Base-by-base conservation (phyloP, 371 early-diverging fungal species). In the Mortierella sp. region DNA sequence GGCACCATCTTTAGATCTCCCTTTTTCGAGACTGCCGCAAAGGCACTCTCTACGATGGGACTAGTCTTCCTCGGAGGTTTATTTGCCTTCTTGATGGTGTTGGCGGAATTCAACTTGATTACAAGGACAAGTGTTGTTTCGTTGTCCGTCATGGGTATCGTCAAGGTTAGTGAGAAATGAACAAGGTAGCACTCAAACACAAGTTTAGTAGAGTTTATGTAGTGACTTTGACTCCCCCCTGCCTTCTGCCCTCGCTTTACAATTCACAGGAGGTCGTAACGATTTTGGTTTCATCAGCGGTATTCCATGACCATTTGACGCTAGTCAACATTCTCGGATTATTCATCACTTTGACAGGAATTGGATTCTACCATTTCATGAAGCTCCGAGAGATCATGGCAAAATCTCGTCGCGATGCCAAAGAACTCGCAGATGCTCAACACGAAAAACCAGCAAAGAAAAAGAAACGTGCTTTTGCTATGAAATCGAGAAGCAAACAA, bases 91-190 rank as follows among this genome's bases (percentile, higher is more conserved):
- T 65, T 83, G 45, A 91, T 94, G 92, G 87, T 93, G 19, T 76
- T 89, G 24, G 82, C 88, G 19, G 94, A 94, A 71, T 94, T 86
- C 74, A 72, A 86, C 47, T 74, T 94, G 52, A 92, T 94, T 63
- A 76, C 88, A 4, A 74, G 85, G 48, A 94, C 94, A 0, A 90
- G 89, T 16, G 93, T 91, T 13, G 87, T 94, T 10, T 87, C 94
- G 0, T 75, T 94, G 53, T 91, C 92, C 10, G 87, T 94, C 2
- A 90, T 91, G 11, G 94, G 94, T 8, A 93, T 93, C 74, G 70
- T 89, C 70, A 94, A 93, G 85, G 74, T 74, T 21, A 57, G 21
- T 3, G 3, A 40, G n/a, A 38, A 15, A 40, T n/a, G 38, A n/a
- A 40, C 0, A 13, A n/a, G 5, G n/a, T 15, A 15, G 13, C n/a